Base-by-base conservation (phyloP, 2,329 filamentous ascomycete genomes). In the Atkinsonella hypoxylon region DNA sequence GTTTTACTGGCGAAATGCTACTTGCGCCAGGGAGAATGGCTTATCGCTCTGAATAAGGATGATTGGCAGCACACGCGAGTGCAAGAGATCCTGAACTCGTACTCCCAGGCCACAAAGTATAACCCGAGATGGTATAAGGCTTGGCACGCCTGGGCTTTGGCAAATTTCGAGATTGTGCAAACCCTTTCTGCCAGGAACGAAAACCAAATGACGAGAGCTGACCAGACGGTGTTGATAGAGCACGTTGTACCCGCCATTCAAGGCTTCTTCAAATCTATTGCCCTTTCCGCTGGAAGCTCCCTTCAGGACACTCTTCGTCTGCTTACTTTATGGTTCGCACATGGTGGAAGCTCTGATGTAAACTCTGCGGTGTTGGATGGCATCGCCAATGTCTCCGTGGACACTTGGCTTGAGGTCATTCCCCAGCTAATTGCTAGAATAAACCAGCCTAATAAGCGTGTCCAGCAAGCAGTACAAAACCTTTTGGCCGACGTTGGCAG, bases 351-450 rank as follows among this genome's bases (percentile, higher is more conserved):
- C 61, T 74, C 81, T 30, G 91, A 97, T 57, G 94, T 99, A 54
- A 95, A 91, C 60, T 73, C 78, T 15, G 87, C 87, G 15, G 87
- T 99, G 22, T 89, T 83, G 0, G 90, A 97, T 63, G 93, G 94
- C 5, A 94, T 96, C 56, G 78, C 85, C 0, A 86, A 87, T 38
- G 89, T 99, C 57, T 95, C 87, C 62, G 87, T 98, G 51, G 93
- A 99, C 67, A 97, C 91, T 1, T 99, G 93, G 94, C 80, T 99
- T 17, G 90, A 97, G 62, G 94, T 98, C 48, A 96, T 97, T 56
- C 93, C 93, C 34, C 93, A 99, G 63, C 76, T 99, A 45, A 95
- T 99, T 66, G 93, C 93, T 32, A 82, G 93, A 53, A 97, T 99
- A 71, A 98, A 95, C 62, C 93, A 97, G 65, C 89, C 90, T 15